These are phyloP conservation scores for Mariannaea elegans DNA, from an alignment of 2,329 filamentous ascomycete genomes.

Conservation along the genomic window DNA sequence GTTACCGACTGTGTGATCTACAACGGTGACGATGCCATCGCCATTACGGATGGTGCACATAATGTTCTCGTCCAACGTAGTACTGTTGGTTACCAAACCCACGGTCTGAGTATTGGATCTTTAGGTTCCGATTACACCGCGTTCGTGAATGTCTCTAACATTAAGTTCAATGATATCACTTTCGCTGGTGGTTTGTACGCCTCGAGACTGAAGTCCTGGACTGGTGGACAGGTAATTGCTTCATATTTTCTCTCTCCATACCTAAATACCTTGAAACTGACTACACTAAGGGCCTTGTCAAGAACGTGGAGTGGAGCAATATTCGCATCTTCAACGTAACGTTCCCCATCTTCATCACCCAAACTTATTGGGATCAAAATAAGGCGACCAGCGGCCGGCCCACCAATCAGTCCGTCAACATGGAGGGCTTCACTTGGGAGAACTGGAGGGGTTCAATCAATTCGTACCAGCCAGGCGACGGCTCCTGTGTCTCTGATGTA, in stretches of 20 bases:
- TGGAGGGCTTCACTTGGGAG: constrained; percentile 19
- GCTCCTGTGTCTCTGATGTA: constrained; percentile 18
- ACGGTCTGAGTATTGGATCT: constrained; percentile 20
- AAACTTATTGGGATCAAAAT: constrained; percentile 22
- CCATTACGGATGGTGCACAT: constrained; percentile 19
- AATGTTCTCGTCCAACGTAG: constrained; percentile 15
- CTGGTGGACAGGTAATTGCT: constrained; percentile 13
- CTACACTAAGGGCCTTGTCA: constrained; percentile 6
- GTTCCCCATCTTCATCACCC: constrained; percentile 22
- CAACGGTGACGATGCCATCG: constrained; percentile 18
- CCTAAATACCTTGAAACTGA: not conserved
- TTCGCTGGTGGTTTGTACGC: constrained; percentile 21
- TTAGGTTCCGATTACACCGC: constrained; percentile 20
- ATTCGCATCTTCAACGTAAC: constrained; percentile 22
- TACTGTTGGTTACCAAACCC: constrained; percentile 20
- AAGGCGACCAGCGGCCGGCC: constrained; percentile 15
- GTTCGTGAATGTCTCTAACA: constrained; percentile 17
- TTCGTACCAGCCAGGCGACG: constrained; percentile 19
- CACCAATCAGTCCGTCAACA: constrained; percentile 12
- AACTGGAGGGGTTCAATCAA: constrained; percentile 21
- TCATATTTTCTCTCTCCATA: not conserved
- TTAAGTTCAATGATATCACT: constrained; percentile 21
- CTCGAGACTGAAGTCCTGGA: constrained; percentile 20
- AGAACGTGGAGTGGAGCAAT: constrained; percentile 21
- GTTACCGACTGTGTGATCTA: constrained; percentile 18